These are phyloP conservation scores for Sanghuangporus sanghuang DNA, from an alignment of 1,284 basidiomycete species.

Conservation along the genomic window DNA sequence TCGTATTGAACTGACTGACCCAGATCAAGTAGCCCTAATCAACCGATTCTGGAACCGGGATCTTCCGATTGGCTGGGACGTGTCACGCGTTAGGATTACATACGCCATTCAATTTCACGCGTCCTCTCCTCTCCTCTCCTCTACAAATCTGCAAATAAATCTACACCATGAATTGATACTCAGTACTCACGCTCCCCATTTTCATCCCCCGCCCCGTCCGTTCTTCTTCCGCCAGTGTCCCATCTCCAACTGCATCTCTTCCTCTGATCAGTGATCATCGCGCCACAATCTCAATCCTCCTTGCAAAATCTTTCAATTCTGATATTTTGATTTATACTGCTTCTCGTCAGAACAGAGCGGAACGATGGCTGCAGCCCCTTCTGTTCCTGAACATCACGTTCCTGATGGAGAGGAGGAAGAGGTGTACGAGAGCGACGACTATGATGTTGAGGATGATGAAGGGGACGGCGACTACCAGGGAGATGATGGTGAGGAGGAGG, in stretches of 20 bases:
- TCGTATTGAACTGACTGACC: too few relatives aligned
- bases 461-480: conserved; percentile 2
- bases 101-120: not conserved
- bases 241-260: not conserved
- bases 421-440: conserved; percentile 17
- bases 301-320: not conserved
- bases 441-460: conserved; percentile 17
- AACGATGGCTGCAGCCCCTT: not conserved
- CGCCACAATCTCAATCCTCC: not conserved
- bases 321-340: not conserved
- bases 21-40: not conserved
- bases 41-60: not conserved
- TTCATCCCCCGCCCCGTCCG: not conserved
- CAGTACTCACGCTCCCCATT: not conserved
- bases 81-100: not conserved
- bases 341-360: not conserved
- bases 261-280: not conserved
- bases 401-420: conserved; percentile 14
- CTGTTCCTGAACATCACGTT: conserved; percentile 1
- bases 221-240: not conserved
- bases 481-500: conserved; percentile 12
- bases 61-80: not conserved
- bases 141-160: not conserved
- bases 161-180: not conserved
- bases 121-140: too few relatives aligned